Evolutionary conservation across 305 asterid species (phyloP).

Genomic region (Fraxinus platypoda): DNA sequence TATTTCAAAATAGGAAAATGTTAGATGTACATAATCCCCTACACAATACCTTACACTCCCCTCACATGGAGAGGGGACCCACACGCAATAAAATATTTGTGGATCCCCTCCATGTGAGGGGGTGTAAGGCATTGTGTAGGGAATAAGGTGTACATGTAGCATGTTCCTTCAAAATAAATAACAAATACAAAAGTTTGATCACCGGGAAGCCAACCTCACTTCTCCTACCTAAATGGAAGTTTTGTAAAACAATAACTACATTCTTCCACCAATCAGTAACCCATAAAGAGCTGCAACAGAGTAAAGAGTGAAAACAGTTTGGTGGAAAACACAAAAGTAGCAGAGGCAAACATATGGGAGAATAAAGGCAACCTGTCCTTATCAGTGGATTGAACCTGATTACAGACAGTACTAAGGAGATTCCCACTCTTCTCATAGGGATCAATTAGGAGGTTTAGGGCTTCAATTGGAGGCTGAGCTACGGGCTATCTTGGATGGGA

Average conservation of each 20-base stretch:
- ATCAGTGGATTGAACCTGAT: slow-evolving; percentile 42
- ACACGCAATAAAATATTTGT: no score
- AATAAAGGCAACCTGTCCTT: slow-evolving; percentile 45
- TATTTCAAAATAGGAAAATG: no score
- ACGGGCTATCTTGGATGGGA: background rate
- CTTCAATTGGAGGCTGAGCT: slow-evolving; percentile 15
- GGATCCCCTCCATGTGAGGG: no score
- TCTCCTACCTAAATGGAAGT: slow-evolving; percentile 23
- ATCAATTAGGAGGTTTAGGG: slow-evolving; percentile 35
- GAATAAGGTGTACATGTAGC: no score
- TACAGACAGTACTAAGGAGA: slow-evolving; percentile 44
- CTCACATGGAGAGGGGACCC: no score
- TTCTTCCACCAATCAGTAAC: slow-evolving; percentile 60
- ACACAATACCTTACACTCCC: no score
- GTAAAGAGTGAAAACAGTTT: background rate
- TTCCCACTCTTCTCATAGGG: slow-evolving; percentile 49
- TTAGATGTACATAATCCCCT: no score
- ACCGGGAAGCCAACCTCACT: slow-evolving; percentile 24
- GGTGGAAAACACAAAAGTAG: background rate
- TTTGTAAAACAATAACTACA: slow-evolving; percentile 30
- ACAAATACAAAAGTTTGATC: no score
- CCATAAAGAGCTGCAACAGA: slow-evolving; percentile 52
- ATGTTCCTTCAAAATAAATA: no score
- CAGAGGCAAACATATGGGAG: background rate
- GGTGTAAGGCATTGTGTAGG: no score